These are phyloP conservation scores for Saccharomyces pastorianus DNA, from an alignment of 1,139 yeast species.

Conservation along the genomic window DNA sequence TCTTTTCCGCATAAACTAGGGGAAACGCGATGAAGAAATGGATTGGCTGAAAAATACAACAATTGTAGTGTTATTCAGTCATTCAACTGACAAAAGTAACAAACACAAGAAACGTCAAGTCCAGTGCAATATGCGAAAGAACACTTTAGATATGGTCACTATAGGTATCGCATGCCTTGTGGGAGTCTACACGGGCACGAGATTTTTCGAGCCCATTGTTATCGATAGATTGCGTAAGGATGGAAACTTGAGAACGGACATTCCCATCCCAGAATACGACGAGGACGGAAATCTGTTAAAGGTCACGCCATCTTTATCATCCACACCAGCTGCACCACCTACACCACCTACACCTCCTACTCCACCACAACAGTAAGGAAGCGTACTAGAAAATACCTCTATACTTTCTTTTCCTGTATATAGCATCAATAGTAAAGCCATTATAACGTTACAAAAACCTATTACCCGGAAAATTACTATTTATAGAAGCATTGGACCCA, in stretches of 20 bases:
- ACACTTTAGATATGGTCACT: slow-evolving; percentile 30
- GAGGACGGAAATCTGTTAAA: slow-evolving; percentile 29
- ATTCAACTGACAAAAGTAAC: neutral
- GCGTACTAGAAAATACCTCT: neutral
- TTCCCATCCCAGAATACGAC: slow-evolving; percentile 43
- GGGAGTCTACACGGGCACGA: slow-evolving; percentile 46
- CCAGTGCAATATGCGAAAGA: neutral
- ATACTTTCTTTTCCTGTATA: neutral
- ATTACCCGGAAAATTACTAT: neutral
- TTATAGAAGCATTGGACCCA: neutral
- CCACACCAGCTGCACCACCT: neutral
- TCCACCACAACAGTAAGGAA: neutral
- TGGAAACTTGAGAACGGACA: slow-evolving; percentile 55
- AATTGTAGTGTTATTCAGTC: neutral
- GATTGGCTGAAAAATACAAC: neutral
- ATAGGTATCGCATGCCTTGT: slow-evolving; percentile 33
- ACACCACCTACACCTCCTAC: neutral
- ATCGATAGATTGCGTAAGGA: slow-evolving; percentile 62
- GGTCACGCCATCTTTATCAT: neutral
- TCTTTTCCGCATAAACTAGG: neutral
- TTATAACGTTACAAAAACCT: neutral
- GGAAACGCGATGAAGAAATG: neutral
- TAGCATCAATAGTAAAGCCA: neutral
- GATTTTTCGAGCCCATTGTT: slow-evolving; percentile 67
- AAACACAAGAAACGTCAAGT: neutral